These are phyloP conservation scores for Ustilago cynodontis DNA, from an alignment of 1,284 basidiomycete species.

Conservation along the genomic window DNA sequence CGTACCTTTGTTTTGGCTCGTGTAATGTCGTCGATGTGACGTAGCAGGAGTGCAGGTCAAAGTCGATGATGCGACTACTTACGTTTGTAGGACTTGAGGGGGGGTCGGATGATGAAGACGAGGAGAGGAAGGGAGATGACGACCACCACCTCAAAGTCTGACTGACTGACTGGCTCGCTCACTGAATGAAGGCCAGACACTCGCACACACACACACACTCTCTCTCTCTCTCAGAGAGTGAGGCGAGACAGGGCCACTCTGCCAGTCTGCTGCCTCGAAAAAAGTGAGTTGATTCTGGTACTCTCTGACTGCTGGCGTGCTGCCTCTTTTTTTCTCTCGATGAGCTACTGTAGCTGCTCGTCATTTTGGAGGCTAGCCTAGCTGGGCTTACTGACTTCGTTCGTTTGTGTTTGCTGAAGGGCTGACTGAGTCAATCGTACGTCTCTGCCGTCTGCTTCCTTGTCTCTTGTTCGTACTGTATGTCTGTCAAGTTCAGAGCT, in stretches of 20 bases:
- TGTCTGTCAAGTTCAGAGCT: no score
- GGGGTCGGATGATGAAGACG: slow-evolving; percentile 49
- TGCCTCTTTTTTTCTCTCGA: slow-evolving; percentile 7
- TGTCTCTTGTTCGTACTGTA: background rate
- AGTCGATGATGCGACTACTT: slow-evolving; percentile 29
- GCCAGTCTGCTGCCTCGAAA: slow-evolving; percentile 5
- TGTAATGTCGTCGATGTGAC: slow-evolving; percentile 4
- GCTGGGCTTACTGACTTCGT: no score
- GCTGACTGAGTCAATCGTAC: background rate
- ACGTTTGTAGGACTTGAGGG: slow-evolving; percentile 51
- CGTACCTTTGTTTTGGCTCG: slow-evolving; percentile 16
- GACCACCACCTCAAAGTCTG: slow-evolving; percentile 46
- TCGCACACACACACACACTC: no score
- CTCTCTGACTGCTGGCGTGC: slow-evolving; percentile 15
- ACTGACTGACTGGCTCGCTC: slow-evolving; percentile 8
- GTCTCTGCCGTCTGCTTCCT: slow-evolving; percentile 6
- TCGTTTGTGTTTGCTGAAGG: background rate
- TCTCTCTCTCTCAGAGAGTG: no score
- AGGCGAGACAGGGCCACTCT: slow-evolving; percentile 6
- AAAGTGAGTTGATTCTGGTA: background rate
- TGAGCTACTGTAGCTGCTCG: slow-evolving; percentile 1
- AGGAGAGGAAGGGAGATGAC: slow-evolving; percentile 41
- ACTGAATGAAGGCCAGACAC: no score
- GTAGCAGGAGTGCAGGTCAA: slow-evolving; percentile 26
- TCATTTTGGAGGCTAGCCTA: slow-evolving; percentile 6